Evolutionary conservation across 2,329 filamentous ascomycete species (phyloP).

Genomic region (Neonectria hederae): DNA sequence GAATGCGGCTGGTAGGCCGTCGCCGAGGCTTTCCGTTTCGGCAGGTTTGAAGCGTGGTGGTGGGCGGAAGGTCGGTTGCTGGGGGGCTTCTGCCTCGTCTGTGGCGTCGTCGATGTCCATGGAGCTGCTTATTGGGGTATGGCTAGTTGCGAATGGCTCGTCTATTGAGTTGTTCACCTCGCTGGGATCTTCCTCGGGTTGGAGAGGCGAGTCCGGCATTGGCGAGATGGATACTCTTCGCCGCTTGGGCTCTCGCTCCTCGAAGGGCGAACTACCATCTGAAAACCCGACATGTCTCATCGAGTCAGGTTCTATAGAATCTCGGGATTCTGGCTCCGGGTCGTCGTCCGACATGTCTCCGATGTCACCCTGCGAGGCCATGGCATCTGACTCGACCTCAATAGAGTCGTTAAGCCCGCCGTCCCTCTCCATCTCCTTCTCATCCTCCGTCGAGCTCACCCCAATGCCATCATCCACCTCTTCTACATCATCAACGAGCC

Average conservation of each 20-base stretch:
- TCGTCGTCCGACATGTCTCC: constrained; percentile 13
- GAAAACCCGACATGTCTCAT: constrained; percentile 4
- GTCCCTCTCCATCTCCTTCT: constrained; percentile 3
- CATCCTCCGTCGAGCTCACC: constrained; percentile 18
- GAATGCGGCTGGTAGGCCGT: constrained; percentile 44
- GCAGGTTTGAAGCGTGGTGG: constrained; percentile 53
- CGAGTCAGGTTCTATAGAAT: constrained; percentile 20
- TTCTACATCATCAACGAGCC: constrained; percentile 48
- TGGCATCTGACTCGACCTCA: constrained; percentile 42
- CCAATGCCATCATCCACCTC: constrained; percentile 37
- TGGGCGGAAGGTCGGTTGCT: constrained; percentile 51
- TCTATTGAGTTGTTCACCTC: constrained; percentile 2
- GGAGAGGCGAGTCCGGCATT: constrained; percentile 23
- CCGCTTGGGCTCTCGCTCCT: constrained; percentile 41
- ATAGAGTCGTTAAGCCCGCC: constrained; percentile 39
- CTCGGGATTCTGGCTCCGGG: constrained; percentile 1
- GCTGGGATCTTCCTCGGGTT: constrained; percentile 2
- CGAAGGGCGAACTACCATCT: constrained; percentile 19
- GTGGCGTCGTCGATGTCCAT: constrained; percentile 25
- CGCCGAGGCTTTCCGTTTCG: constrained; percentile 35
- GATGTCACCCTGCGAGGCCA: constrained; percentile 27
- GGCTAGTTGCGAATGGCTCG: constrained; percentile 6
- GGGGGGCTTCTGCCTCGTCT: constrained; percentile 31
- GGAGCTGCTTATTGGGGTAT: constrained; percentile 22
- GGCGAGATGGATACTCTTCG: constrained; percentile 44